phyloP scores from a whole-genome alignment of 2,329 filamentous ascomycete genomes.

The Rutstroemia sp. region DNA sequence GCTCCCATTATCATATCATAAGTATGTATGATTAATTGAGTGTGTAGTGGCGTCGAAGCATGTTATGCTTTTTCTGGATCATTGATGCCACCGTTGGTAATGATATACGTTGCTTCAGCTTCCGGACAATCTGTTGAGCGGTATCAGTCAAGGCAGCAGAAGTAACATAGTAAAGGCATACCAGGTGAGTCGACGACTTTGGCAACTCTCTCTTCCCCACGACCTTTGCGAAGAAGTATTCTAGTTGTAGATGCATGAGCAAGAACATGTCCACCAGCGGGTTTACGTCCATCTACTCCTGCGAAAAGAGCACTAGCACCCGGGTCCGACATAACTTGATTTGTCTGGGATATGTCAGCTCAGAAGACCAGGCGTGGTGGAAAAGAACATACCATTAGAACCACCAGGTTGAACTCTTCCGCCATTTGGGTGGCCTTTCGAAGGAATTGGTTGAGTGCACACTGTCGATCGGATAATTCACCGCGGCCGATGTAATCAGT shows the following conservation, averaged over 20 bases:
- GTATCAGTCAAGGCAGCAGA: not conserved
- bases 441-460: conserved; percentile 59
- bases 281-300: conserved; percentile 60
- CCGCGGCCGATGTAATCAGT: conserved; percentile 61
- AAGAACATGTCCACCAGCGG: conserved; percentile 60
- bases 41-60: not conserved
- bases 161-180: conserved; percentile 27
- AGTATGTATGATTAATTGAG: not conserved
- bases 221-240: conserved; percentile 58
- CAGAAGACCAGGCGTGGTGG: not conserved
- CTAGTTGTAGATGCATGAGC: conserved; percentile 62
- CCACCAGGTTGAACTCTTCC: conserved; percentile 62
- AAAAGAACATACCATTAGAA: conserved; percentile 44
- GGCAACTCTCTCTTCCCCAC: conserved; percentile 62
- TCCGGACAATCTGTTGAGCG: conserved; percentile 52
- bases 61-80: conserved; percentile 54
- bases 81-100: conserved; percentile 61
- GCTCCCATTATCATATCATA: not conserved
- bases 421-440: conserved; percentile 57
- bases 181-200: conserved; percentile 62
- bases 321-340: conserved; percentile 65
- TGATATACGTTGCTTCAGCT: conserved; percentile 62
- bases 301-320: conserved; percentile 62
- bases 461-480: conserved; percentile 60
- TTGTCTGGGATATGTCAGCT: conserved; percentile 41